Base-by-base conservation (phyloP, 2,329 filamentous ascomycete species). In the Plectosphaerella cucumerina region DNA sequence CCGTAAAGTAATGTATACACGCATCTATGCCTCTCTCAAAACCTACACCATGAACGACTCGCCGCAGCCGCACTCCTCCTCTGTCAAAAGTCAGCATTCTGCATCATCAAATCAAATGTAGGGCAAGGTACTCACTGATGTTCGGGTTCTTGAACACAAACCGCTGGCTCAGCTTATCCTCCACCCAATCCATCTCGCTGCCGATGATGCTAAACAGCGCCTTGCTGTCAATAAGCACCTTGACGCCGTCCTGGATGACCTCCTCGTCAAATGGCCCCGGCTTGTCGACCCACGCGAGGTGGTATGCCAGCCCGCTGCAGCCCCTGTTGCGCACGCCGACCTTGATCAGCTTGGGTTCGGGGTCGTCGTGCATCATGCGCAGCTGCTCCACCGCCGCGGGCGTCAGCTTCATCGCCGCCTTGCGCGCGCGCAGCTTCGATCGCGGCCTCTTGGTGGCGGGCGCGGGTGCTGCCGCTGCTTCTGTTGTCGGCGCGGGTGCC, bases 121-220 rank as follows among this genome's bases (percentile, higher is more conserved):
- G 31, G n/a, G 35, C 10, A 17, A 8, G 31, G 21, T 26, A 85
- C 92, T 82, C 75, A 96, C 92, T 99, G 66, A 97, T 97, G 65
- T 99, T 99, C 2, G 94, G 94, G 68, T 99, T 99, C 66, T 84
- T 86, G 73, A 99, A 99, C 47, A 96, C 85, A 69, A 99, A 99
- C 58, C 89, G 80, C 70, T 92, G 82, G 67, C 87, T 96, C 57
- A 99, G 73, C 74, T 96, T 96, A 62, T 97, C 94, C 71, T 97
- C 92, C 11, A 93, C 80, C 92, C 93, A 99, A 65, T 99, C 94
- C 94, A 99, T 99, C 73, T 97, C 93, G 65, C 89, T 96, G 5
- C 94, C 94, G 61, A 99, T 97, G 49, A 99, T 97, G 70, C 93
- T 97, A 67, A 99, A 92, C 47, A 99, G 74, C 41, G 94, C 94